phyloP scores from a whole-genome alignment of 192 early-diverging fungal genomes.

The Allomyces arbusculus region DNA sequence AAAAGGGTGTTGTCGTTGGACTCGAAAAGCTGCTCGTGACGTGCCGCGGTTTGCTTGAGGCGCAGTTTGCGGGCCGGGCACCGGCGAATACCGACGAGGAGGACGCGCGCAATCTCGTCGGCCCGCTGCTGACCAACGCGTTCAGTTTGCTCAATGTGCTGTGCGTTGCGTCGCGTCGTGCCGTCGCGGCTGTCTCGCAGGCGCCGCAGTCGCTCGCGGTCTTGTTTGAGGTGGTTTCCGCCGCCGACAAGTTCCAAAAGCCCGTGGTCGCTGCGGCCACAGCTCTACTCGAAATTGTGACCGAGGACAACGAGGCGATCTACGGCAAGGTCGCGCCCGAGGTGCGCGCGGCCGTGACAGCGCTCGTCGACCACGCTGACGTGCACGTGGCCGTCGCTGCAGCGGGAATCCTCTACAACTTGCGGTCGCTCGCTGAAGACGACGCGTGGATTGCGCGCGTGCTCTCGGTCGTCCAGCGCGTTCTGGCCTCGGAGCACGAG shows the following conservation, averaged over 20 bases:
- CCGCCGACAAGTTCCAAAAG: background rate
- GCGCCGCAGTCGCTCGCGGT: background rate
- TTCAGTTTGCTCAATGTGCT: background rate
- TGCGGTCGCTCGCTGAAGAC: background rate
- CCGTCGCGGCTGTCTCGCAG: background rate
- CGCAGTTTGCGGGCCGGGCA: too few relatives aligned
- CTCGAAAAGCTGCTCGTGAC: background rate
- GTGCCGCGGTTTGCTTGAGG: background rate
- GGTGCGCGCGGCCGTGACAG: background rate
- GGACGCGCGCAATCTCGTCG: background rate
- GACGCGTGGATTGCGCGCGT: background rate
- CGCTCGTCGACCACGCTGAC: background rate
- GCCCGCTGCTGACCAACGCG: background rate
- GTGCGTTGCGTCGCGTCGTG: background rate
- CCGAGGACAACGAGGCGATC: background rate
- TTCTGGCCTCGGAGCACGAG: too few relatives aligned
- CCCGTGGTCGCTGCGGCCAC: background rate
- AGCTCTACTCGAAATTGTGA: background rate
- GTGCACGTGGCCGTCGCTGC: background rate
- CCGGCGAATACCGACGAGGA: background rate
- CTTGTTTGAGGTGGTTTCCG: background rate
- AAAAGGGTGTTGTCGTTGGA: background rate
- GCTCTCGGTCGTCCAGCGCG: background rate
- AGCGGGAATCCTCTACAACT: background rate
- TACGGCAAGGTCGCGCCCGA: background rate